Evolutionary conservation across 106 monocot species (phyloP), one percentile per base, ranked within the genome.

Genomic region (Posidonia australis): DNA sequence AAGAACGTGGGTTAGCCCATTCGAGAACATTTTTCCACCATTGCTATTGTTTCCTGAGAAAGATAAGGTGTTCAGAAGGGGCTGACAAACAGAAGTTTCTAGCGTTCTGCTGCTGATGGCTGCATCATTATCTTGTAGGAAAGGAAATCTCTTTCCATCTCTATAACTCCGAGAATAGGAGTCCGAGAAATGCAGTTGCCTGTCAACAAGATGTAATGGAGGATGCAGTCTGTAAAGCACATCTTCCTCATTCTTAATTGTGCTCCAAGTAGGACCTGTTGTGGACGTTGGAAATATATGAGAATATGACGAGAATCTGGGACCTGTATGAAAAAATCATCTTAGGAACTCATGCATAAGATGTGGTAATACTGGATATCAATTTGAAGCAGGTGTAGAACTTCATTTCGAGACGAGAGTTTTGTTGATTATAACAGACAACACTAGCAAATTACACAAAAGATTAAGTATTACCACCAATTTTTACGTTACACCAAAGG

Each of bases 81-180:
- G 67, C 45, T 71, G 80, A 62, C 67, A 65, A 19, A 41, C 53
- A 3, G 70, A 43, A 31, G 58, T 31, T 18, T 72, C 47, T 7
- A 51, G 18, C 3, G 49, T 30, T 54, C 61, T 60, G 30, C 42
- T 64, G 70, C 60, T 52, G 36, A 68, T 48, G 10, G 46, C 14
- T n/a, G 58, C 59, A 20, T 48, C 68, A 11, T 53, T 32, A 19
- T 49, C 75, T 16, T 77, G 79, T 48, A 74, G 31, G 67, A 88
- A 88, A 31, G 81, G 79, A 59, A 79, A 72, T 19, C 62, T 72
- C 57, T 71, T 72, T 23, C 74, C 65, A 64, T 56, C 75, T 74
- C 75, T 72, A 29, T 69, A 60, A 66, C 44, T 54, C 12, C 60
- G 36, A 51, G 29, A 49, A 16, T 67, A 73, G 19, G 64, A 66